Evolutionary conservation across 176 grass and related monocot species (phyloP), one percentile per base, ranked within the genome.

Genomic region (Aegilops speltoides): DNA sequence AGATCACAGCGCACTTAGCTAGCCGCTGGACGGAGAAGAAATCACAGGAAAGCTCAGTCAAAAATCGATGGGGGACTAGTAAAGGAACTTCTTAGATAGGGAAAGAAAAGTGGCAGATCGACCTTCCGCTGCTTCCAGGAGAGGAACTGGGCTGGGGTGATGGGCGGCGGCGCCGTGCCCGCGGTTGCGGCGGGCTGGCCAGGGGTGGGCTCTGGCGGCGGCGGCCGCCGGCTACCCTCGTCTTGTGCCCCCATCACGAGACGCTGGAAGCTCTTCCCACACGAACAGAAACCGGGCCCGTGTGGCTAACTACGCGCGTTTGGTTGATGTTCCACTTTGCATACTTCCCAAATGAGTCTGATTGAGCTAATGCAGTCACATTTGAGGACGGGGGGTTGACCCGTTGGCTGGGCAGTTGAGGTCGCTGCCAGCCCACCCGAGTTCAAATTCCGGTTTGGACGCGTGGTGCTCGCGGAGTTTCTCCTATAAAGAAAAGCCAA

Each of bases 121-220:
- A 98, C 93, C 93, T 95, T 98, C 24, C 73, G 93, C 74, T 88
- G 91, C 79, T 95, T 98, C 93, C 95, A 98, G 71, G 93, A 88
- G 64, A 95, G 89, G 81, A 95, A 95, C 59, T 97, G 92, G 1
- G 87, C 83, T 12, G 87, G 60, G n/a, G 89, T 88, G 6, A 98
- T 54, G 73, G 45, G 31, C 64, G 48, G 81, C 8, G 85, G 81
- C 10, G 85, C 33, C 68, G 15, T 73, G 63, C 79, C 28, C 20
- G 15, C 71, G 0, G 81, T 22, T 2, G 84, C 72, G 6, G 78
- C 72, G 8, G 73, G 23, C 29, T 54, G 68, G 68, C 10, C 45
- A 61, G 68, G 64, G 8, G 84, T 26, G 45, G 43, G 15, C 69
- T 7, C 68, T 22, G 19, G 68, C 24, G 43, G 24, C 10, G 29